Base-by-base conservation (phyloP, 164 flowering plant genomes). In the Macadamia integrifolia region DNA sequence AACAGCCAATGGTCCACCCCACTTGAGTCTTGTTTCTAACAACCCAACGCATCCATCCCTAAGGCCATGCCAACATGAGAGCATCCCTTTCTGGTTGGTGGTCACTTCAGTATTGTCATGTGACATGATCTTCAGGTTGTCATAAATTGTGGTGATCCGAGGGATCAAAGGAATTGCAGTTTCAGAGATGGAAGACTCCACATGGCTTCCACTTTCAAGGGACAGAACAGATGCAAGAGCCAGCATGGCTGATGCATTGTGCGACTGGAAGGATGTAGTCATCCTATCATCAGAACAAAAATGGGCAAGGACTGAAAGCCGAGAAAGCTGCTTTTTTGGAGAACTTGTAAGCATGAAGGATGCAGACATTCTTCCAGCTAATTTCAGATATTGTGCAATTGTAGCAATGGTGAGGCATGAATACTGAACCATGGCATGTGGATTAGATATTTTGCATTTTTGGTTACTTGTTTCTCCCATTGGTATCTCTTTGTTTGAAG, bases 11-110 rank as follows among this genome's bases (percentile, higher is more conserved):
- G 92, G 88, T 35, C 97, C 99, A 60, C 93, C 97, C 88, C 85
- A 87, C 72, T 81, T 90, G 74, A 94, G 79, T 77, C 90, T 85
- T 49, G 79, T 79, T 43, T 92, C 91, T 66, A 94, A 65, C 69
- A 92, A 79, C 23, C 99, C 99, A 79, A 86, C 85, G 78, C 87
- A 88, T 15, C 97, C 99, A 82, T 94, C 99, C 69, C 81, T 80
- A 44, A 86, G 68, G 28, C 99, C 99, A 80, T 88, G 89, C 93
- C 93, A 88, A 65, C 83, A 77, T 14, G 96, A 89, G 68, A 92
- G 86, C 83, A 71, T 73, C 32, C 76, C 80, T 74, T 62, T 74
- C 44, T 43, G 58, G 53, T 72, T 69, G 66, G 65, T 10, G 28
- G 58, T 72, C 32, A 49, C 68, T 55, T 74, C 84, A 76, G 73